Conservation (phyloP, 1,284 basidiomycete genomes). For the Leccinum variabile region DNA sequence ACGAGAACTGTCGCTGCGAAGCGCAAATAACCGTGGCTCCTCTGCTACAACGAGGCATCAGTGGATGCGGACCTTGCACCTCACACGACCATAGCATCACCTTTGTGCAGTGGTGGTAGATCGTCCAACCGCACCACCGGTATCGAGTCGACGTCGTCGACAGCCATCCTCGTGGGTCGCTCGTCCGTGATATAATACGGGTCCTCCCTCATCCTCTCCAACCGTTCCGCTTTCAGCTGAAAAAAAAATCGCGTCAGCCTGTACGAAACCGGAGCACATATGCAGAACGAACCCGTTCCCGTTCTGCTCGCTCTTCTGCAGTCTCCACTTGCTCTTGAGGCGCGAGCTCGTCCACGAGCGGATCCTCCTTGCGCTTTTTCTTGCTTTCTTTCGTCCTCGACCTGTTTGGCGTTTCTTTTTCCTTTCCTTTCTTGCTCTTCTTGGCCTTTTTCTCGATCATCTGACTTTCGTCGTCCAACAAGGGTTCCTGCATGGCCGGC, state of each 20-base stretch:
- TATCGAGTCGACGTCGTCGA: constrained; percentile 79
- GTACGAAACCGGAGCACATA: not conserved
- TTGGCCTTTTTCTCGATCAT: constrained; percentile 36
- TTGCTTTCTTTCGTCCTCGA: constrained; percentile 34
- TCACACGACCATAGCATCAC: constrained; percentile 25
- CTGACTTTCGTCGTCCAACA: constrained; percentile 33
- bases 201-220: constrained; percentile 76
- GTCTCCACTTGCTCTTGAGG: constrained; percentile 46
- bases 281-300: constrained; percentile 51
- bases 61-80: not conserved
- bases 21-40: constrained; percentile 41
- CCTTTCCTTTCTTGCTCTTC: constrained; percentile 52
- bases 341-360: constrained; percentile 33
- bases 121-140: constrained; percentile 81
- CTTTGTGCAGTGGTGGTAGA: constrained; percentile 47
- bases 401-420: constrained; percentile 42
- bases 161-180: constrained; percentile 40
- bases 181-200: constrained; percentile 86
- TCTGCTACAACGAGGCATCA: constrained; percentile 22
- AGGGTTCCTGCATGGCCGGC: constrained; percentile 53
- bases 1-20: constrained; percentile 38
- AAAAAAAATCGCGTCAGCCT: not conserved
- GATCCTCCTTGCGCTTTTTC: constrained; percentile 35
- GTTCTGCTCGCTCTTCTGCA: constrained; percentile 54
- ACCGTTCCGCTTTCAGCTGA: constrained; percentile 72